Evolutionary conservation across 305 asterid species (phyloP), one percentile per base, ranked within the genome.

Genomic region (Plantago lanceolata): DNA sequence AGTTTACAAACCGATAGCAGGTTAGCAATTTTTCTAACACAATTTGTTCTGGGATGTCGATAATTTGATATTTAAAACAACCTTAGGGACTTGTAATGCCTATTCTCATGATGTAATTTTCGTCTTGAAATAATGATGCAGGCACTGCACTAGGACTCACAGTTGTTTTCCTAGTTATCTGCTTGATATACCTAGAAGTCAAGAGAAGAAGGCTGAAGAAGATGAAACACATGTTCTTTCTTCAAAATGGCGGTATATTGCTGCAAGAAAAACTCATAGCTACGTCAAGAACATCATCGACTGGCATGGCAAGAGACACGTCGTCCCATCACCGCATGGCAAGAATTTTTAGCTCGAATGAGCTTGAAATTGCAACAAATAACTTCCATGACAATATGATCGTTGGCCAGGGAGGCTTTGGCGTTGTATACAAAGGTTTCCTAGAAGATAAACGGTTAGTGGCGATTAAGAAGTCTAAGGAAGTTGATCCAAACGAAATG

Each of bases 341-440:
- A 45, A 44, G 16, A 54, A 31, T 68, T 45, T 62, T 31, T 49
- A 69, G 64, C 33, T 63, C 48, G 3, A 20, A 19, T 3, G 69
- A 69, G 43, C 60, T 69, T 16, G 16, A 16, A 14, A 19, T 19
- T 60, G 69, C 74, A 24, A 69, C 69, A 0, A 48, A 63, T 15
- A 69, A 69, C 55, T 69, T 55, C 20, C 59, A 61, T 6, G 51
- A 17, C 4, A 59, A 53, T 59, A n/a, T 31, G 44, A 64, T 70
- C 24, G 21, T 70, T 13, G 75, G 75, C 4, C 44, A 52, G 44
- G 70, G 75, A 17, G 75, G 75, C 9, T 64, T 47, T 57, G 74
- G 69, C 21, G 57, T 53, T 0, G 69, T 70, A 0, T 70, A 70
- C 50, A 63, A 70, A 57, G 75, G 75, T 8, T 6, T 35, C 52